Base-by-base conservation (phyloP, 257 asterid species). In the Cinchona pubescens region DNA sequence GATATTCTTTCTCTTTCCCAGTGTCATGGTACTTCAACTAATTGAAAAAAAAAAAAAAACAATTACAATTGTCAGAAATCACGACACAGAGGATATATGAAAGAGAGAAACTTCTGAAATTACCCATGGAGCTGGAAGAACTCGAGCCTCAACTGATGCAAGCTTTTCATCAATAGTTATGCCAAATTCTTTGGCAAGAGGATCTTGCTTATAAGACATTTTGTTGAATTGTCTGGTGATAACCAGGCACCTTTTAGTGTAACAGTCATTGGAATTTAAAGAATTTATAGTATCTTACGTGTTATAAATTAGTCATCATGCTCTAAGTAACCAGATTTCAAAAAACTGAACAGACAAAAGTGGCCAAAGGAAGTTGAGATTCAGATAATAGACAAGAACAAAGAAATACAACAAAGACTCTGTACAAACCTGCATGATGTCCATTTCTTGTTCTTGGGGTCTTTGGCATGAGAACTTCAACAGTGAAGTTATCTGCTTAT, bases 81-180 rank as follows among this genome's bases (percentile, higher is more conserved):
- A 45, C 3, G 19, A 53, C 46, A 40, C 66, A 4, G 43, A 40
- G 46, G 34, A 75, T 51, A 3, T 55, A 37, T 25, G 21, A 23
- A 6, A 27, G 7, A 53, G 21, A 58, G 61, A 59, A 73, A 38
- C 25, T 27, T 19, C 9, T 18, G 67, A 73, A 27, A 60, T 69
- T 81, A 81, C 84, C 84, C 84, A 81, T 59, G 84, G 84, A 32
- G 84, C 82, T 19, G 84, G 84, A 72, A 81, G 82, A 69, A 81
- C 76, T 32, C 84, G 79, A 27, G 79, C 84, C 69, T 81, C 84
- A 9, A 81, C 84, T 63, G 76, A 60, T 45, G 79, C 79, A 29
- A 71, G 82, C 43, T 81, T 76, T 16, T 77, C 82, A 72, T 75
- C 79, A 37, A 81, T 63, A 30, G 48, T 67, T 29, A 81, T 74